phyloP scores from a whole-genome alignment of 2,329 filamentous ascomycete genomes.

The Penicillium hesseltinei region DNA sequence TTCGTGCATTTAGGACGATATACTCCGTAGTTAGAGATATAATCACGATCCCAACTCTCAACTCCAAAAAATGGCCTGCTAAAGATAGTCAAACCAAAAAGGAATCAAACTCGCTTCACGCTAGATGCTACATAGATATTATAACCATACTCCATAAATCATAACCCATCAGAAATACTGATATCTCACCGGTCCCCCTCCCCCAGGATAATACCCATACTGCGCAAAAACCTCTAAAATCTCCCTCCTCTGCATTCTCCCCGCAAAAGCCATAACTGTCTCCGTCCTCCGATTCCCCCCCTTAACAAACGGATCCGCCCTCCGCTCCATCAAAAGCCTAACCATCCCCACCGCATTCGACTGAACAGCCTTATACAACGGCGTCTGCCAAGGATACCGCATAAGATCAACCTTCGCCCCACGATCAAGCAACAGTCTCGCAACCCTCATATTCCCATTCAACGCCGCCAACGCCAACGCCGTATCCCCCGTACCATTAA shows the following conservation, averaged over 20 bases:
- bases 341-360: no score
- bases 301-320: slow-evolving; percentile 13
- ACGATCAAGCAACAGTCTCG: no score
- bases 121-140: background rate
- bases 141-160: no score
- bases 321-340: background rate
- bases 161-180: slow-evolving; percentile 1
- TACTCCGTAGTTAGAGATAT: background rate
- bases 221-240: background rate
- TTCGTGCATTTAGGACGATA: background rate
- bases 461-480: no score
- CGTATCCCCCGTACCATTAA: no score
- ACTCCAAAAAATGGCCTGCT: background rate
- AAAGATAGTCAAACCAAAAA: background rate
- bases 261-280: background rate
- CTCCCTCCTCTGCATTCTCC: background rate
- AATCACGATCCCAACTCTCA: no score
- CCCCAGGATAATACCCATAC: background rate
- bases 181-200: background rate
- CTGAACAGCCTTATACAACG: no score
- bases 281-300: slow-evolving; percentile 4
- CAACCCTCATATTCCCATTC: no score
- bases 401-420: no score
- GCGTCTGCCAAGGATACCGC: no score
- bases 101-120: background rate